Evolutionary conservation across 148 eudicot genomes (phyloP).

Genomic region (Rhododendron molle): DNA sequence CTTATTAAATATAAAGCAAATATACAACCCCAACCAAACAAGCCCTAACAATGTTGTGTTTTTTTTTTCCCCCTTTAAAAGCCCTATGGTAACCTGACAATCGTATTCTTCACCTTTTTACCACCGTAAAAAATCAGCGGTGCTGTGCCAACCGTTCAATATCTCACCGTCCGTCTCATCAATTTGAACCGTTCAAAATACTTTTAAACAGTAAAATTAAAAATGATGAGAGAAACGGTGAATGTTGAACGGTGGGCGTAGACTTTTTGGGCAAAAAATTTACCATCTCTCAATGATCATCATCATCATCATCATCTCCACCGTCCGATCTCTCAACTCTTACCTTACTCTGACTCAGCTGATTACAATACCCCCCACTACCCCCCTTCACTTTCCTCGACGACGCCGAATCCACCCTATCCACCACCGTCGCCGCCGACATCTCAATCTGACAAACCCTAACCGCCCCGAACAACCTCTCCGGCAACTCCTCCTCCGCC

Average conservation of each 20-base stretch:
- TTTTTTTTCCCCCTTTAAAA: no score
- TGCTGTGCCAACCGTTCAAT: no score
- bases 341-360: background rate
- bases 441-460: constrained; percentile 87
- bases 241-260: no score
- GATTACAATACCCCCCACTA: background rate
- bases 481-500: constrained; percentile 78
- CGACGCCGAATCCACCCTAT: constrained; percentile 9
- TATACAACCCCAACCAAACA: background rate
- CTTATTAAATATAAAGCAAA: background rate
- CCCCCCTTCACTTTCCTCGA: background rate
- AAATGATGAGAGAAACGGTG: rapidly evolving
- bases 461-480: constrained; percentile 72
- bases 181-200: no score
- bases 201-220: no score
- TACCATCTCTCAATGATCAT: background rate
- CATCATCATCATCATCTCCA: background rate
- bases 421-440: constrained; percentile 62
- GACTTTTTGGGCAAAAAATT: no score
- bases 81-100: no score
- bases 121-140: background rate
- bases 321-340: background rate
- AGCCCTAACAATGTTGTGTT: background rate
- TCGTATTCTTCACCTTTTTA: background rate
- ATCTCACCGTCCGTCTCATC: no score